phyloP scores from a whole-genome alignment of 164 flowering plant species.

The Vitis labrusca region DNA sequence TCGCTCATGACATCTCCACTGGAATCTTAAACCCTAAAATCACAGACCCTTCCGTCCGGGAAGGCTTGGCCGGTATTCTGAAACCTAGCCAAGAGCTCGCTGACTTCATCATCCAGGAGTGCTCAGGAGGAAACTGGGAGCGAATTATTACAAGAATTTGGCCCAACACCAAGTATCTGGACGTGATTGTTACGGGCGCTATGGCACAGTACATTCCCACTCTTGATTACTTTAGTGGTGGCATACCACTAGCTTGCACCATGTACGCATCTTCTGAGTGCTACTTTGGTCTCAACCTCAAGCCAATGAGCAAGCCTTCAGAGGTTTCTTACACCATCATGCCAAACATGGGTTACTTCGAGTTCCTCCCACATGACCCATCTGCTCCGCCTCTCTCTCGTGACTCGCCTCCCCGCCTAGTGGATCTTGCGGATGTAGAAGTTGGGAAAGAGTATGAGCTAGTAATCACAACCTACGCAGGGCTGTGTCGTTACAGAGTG shows the following conservation, averaged over 20 bases:
- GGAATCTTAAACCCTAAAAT: constrained; percentile 55
- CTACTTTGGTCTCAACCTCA: constrained; percentile 69
- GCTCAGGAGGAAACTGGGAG: constrained; percentile 57
- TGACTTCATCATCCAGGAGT: constrained; percentile 38
- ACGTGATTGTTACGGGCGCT: constrained; percentile 81
- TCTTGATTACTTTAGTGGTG: constrained; percentile 61
- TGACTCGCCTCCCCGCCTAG: constrained; percentile 32
- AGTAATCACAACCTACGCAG: constrained; percentile 67
- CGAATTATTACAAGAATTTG: constrained; percentile 65
- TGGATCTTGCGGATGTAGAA: constrained; percentile 60
- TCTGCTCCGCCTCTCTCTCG: constrained; percentile 8
- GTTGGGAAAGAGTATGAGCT: constrained; percentile 72
- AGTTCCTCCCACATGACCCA: constrained; percentile 53
- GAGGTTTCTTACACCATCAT: constrained; percentile 75
- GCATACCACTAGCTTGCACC: constrained; percentile 63
- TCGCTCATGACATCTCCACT: constrained; percentile 50
- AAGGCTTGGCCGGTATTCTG: constrained; percentile 30
- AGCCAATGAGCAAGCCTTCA: constrained; percentile 60
- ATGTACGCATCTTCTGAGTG: constrained; percentile 91
- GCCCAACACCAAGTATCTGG: constrained; percentile 84
- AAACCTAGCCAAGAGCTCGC: constrained; percentile 58
- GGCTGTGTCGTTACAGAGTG: constrained; percentile 64
- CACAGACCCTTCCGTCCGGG: constrained; percentile 38
- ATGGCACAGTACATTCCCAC: constrained; percentile 89
- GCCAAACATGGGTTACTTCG: constrained; percentile 84